A percentile compares a stretch with the other conserved stretches of the same genome.
phyloP scores from a whole-genome alignment of 495 filamentous ascomycete species.

The Tuber borchii region DNA sequence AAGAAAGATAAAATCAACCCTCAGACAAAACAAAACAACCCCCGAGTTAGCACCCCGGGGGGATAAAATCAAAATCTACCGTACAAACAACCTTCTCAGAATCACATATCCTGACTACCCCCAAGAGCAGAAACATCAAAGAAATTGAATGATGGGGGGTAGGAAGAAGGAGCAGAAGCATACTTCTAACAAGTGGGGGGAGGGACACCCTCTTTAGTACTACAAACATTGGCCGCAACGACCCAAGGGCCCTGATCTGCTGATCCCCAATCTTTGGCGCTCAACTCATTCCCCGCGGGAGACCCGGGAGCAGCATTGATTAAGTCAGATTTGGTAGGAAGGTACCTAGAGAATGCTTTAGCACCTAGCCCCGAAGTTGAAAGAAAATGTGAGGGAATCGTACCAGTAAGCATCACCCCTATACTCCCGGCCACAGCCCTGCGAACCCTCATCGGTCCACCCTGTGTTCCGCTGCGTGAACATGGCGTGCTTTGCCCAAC shows the following conservation, averaged over 20 bases:
- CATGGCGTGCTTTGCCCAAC: conserved; percentile 40
- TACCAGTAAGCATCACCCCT: conserved; percentile 28
- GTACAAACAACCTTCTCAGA: neutral
- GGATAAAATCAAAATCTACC: neutral
- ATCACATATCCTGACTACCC: neutral
- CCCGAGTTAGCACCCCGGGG: neutral
- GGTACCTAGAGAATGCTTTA: conserved; percentile 19
- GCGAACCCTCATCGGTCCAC: conserved; percentile 28
- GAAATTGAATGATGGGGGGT: neutral
- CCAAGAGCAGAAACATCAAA: neutral
- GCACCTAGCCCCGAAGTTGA: neutral
- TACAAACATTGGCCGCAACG: conserved; percentile 24
- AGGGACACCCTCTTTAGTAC: conserved; percentile 25
- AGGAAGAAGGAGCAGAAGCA: neutral
- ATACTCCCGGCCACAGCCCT: conserved; percentile 34
- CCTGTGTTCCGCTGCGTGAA: conserved; percentile 31
- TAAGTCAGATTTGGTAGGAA: conserved; percentile 21
- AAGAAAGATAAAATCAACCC: neutral
- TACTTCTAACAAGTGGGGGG: conserved; percentile 19
- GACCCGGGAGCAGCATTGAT: conserved; percentile 16
- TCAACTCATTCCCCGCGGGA: conserved; percentile 15
- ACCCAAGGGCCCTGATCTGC: conserved; percentile 30
- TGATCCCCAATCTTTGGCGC: conserved; percentile 28
- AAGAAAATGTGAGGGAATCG: neutral
- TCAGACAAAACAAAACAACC: neutral